Conservation (phyloP, 352 stramenopile species). For the Globisporangium mamillatum region DNA sequence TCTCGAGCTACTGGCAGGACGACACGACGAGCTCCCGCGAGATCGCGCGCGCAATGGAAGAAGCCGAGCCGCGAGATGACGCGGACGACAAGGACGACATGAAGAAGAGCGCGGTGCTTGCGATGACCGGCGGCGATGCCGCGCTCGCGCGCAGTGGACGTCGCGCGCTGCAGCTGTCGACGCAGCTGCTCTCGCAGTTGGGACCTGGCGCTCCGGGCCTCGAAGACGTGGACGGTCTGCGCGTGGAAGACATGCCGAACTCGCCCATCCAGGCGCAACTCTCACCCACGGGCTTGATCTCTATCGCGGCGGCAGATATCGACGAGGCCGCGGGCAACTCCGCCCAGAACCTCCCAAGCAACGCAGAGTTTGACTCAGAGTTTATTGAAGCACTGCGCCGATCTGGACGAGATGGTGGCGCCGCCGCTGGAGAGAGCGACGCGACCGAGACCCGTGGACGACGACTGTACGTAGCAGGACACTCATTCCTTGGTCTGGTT, state of each 20-base stretch:
- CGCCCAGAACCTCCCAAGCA: conserved; percentile 20
- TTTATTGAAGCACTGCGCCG: conserved; percentile 60
- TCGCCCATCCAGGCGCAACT: conserved; percentile 53
- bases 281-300: conserved; percentile 75
- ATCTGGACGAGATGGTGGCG: neutral
- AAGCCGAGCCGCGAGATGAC: conserved; percentile 30
- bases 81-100: conserved; percentile 29
- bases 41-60: conserved; percentile 61
- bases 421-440: neutral
- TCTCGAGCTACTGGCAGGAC: conserved; percentile 76
- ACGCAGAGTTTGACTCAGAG: conserved; percentile 58
- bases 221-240: conserved; percentile 42
- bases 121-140: conserved; percentile 23
- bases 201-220: conserved; percentile 41
- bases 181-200: conserved; percentile 31
- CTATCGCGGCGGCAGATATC: conserved; percentile 79
- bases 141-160: conserved; percentile 10
- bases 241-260: conserved; percentile 44
- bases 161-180: conserved; percentile 17
- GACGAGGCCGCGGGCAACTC: conserved; percentile 51
- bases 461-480: conserved; percentile 3
- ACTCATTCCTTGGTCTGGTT: neutral
- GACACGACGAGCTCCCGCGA: conserved; percentile 67
- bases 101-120: conserved; percentile 48
- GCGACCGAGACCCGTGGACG: conserved; percentile 2